phyloP scores from a whole-genome alignment of 2,329 filamentous ascomycete genomes.

The Ascochyta rabiei region DNA sequence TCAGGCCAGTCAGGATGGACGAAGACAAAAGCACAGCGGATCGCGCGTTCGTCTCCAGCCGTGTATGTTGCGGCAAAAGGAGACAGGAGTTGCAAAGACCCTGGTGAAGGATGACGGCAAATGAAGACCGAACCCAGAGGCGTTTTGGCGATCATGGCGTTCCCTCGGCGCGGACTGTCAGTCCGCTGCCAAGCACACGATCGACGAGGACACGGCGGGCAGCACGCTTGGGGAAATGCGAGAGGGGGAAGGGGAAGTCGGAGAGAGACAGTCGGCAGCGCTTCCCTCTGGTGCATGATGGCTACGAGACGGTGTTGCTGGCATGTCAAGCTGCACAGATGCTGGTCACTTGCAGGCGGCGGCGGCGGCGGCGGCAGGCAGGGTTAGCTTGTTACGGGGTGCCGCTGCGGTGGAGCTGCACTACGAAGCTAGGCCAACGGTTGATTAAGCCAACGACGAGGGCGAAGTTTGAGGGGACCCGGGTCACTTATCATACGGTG shows the following conservation, averaged over 20 bases:
- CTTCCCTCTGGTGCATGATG: neutral
- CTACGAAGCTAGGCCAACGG: slow-evolving; percentile 16
- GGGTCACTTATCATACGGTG: neutral
- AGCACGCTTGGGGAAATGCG: neutral
- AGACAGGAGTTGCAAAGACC: neutral
- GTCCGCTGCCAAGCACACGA: slow-evolving; percentile 2
- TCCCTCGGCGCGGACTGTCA: neutral
- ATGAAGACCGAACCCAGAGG: slow-evolving; percentile 9
- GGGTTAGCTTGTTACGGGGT: slow-evolving; percentile 9
- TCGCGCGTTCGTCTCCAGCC: neutral
- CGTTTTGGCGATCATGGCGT: slow-evolving; percentile 17
- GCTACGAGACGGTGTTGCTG: neutral
- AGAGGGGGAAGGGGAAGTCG: neutral
- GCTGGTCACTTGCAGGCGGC: slow-evolving; percentile 6
- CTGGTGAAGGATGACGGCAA: slow-evolving; percentile 2
- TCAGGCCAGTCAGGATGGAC: neutral
- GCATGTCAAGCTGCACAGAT: neutral
- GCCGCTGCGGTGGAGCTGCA: slow-evolving; percentile 17
- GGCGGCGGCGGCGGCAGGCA: neutral
- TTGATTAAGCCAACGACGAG: slow-evolving; percentile 13
- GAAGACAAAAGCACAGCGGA: neutral
- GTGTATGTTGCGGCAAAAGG: neutral
- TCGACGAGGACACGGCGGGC: neutral
- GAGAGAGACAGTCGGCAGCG: neutral
- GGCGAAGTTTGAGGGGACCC: slow-evolving; percentile 9